Evolutionary conservation across 1,284 basidiomycete species (phyloP).

Genomic region (Melampsora americana): DNA sequence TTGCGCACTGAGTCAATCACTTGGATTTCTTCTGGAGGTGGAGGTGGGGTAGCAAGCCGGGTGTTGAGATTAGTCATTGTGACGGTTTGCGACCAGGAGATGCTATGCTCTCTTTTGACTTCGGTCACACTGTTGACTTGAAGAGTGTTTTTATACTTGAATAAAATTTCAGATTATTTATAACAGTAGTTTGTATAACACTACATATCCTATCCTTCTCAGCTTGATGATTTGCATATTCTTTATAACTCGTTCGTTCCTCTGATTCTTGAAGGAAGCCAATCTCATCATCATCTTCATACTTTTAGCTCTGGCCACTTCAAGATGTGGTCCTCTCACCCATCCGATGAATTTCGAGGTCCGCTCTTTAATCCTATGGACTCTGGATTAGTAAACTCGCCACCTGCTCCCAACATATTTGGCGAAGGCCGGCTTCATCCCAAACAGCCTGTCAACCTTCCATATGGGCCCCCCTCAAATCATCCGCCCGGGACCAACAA

Average conservation of each 20-base stretch:
- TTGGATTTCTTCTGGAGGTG: neutral
- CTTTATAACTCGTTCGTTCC: neutral
- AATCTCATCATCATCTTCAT: neutral
- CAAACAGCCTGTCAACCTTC: neutral
- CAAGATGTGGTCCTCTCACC: too few species aligned
- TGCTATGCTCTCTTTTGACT: too few species aligned
- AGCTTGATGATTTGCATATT: too few species aligned
- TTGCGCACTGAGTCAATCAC: neutral
- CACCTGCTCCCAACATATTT: neutral
- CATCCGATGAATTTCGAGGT: neutral
- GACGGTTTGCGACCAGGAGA: neutral
- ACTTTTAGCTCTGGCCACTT: too few species aligned
- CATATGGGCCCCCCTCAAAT: neutral
- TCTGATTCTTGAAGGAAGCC: neutral
- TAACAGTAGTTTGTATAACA: too few species aligned
- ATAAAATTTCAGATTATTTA: too few species aligned
- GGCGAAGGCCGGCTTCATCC: neutral
- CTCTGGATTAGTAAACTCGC: neutral
- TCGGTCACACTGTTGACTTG: too few species aligned
- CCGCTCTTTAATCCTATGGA: neutral
- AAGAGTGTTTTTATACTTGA: too few species aligned
- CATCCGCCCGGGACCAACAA: constrained; percentile 43
- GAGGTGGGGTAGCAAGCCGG: neutral
- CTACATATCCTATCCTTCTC: too few species aligned
- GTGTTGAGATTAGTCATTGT: neutral